Conservation (phyloP, 371 early-diverging fungal species). For the Quaeritorhiza haematococci region DNA sequence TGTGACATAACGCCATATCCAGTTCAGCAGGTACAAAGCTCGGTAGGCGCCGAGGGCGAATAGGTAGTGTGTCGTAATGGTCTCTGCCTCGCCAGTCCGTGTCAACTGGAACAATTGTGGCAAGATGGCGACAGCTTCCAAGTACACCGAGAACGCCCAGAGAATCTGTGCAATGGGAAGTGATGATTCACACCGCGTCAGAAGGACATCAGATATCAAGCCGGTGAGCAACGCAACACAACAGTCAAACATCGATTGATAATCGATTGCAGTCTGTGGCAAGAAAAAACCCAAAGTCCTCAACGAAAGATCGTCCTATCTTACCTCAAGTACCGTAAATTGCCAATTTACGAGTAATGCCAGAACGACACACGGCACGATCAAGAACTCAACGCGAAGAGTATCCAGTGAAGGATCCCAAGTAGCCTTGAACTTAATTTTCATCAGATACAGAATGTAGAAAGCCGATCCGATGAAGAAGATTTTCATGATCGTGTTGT, state of each 20-base stretch:
- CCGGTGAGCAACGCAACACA: no score
- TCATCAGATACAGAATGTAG: slow-evolving; percentile 92
- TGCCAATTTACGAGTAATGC: slow-evolving; percentile 67
- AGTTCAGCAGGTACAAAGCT: slow-evolving; percentile 89
- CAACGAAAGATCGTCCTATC: slow-evolving; percentile 9
- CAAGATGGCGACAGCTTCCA: slow-evolving; percentile 96
- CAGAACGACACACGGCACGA: slow-evolving; percentile 64
- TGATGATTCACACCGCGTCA: neutral
- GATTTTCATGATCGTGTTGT: slow-evolving; percentile 94
- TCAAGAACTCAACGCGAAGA: slow-evolving; percentile 80
- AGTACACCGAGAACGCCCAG: slow-evolving; percentile 94
- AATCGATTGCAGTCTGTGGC: neutral
- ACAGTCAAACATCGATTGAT: neutral
- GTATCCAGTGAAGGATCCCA: slow-evolving; percentile 91
- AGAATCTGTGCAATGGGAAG: slow-evolving; percentile 51
- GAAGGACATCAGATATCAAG: neutral
- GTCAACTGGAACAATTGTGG: slow-evolving; percentile 97
- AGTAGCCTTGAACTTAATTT: slow-evolving; percentile 76
- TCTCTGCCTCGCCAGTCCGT: slow-evolving; percentile 96
- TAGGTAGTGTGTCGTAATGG: slow-evolving; percentile 96
- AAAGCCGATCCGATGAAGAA: slow-evolving; percentile 84
- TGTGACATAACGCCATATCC: slow-evolving; percentile 84
- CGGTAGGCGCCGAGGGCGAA: slow-evolving; percentile 98
- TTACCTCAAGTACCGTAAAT: slow-evolving; percentile 63
- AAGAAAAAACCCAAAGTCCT: neutral